These are phyloP conservation scores for Schoenoplectus triqueter DNA, from an alignment of 202 grass and related monocot genomes.

Conservation along the genomic window DNA sequence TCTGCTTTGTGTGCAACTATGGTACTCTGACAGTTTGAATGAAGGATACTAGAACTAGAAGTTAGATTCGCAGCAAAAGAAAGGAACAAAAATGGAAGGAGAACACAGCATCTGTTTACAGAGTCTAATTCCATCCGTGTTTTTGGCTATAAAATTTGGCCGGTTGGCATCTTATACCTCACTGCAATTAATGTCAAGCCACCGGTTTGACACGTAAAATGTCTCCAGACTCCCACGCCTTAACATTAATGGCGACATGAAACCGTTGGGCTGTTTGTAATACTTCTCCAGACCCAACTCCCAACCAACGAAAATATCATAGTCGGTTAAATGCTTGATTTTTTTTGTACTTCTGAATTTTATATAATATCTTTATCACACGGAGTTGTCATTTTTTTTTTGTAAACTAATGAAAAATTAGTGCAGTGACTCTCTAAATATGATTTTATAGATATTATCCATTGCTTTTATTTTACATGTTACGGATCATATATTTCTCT, in stretches of 20 bases:
- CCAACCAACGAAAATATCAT: background rate
- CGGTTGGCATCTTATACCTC: background rate
- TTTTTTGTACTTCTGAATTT: background rate
- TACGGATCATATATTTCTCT: too few species aligned
- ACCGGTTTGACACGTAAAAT: constrained; percentile 24
- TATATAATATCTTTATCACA: background rate
- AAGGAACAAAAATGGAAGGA: background rate
- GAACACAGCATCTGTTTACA: background rate
- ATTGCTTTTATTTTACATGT: too few species aligned
- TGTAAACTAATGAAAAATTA: too few species aligned
- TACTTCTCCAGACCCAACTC: background rate
- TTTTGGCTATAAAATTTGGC: background rate
- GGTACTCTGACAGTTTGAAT: too few species aligned
- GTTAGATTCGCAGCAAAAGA: background rate
- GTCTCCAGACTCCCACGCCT: background rate
- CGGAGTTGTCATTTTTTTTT: too few species aligned
- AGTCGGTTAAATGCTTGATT: background rate
- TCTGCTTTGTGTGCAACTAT: too few species aligned
- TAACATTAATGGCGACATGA: constrained; percentile 14
- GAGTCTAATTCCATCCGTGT: background rate
- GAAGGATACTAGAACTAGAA: background rate
- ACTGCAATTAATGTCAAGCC: background rate
- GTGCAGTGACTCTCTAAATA: too few species aligned
- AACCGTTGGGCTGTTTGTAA: constrained; percentile 6
- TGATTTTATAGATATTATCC: background rate